These are phyloP conservation scores for Actinomortierella ambigua DNA, from an alignment of 371 early-diverging fungal genomes.

Conservation along the genomic window DNA sequence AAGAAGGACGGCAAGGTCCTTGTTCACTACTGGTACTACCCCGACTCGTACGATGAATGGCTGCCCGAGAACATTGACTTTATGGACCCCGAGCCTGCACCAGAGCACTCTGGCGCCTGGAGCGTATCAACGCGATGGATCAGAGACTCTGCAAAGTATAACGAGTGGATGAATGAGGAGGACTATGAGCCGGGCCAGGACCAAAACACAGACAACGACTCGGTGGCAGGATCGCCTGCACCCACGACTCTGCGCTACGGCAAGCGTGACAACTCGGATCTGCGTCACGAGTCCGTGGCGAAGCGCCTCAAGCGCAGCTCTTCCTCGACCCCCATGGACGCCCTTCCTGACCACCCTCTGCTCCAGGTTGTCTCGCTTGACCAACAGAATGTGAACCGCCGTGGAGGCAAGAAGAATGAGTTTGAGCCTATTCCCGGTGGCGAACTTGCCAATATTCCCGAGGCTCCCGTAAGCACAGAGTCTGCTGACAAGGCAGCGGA, in stretches of 20 bases:
- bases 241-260: conserved; percentile 29
- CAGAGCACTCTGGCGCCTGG: conserved; percentile 72
- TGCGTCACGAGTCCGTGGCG: conserved; percentile 20
- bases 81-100: conserved; percentile 71
- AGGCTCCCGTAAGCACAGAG: conserved; percentile 18
- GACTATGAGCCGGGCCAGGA: conserved; percentile 64
- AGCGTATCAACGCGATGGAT: conserved; percentile 75
- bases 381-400: conserved; percentile 42
- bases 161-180: conserved; percentile 84
- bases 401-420: conserved; percentile 65
- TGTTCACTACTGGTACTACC: conserved; percentile 86
- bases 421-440: conserved; percentile 71
- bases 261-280: conserved; percentile 37
- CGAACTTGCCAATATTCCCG: conserved; percentile 69
- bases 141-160: conserved; percentile 70
- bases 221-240: conserved; percentile 10
- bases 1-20: conserved; percentile 68
- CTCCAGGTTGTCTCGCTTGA: conserved; percentile 47
- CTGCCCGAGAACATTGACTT: conserved; percentile 65
- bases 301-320: conserved; percentile 42
- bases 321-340: conserved; percentile 28
- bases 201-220: conserved; percentile 39
- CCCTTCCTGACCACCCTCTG: conserved; percentile 34
- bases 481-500: not conserved
- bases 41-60: conserved; percentile 87